Base-by-base conservation (phyloP, 306 rosid species). In the Amphicarpaea edgeworthii region DNA sequence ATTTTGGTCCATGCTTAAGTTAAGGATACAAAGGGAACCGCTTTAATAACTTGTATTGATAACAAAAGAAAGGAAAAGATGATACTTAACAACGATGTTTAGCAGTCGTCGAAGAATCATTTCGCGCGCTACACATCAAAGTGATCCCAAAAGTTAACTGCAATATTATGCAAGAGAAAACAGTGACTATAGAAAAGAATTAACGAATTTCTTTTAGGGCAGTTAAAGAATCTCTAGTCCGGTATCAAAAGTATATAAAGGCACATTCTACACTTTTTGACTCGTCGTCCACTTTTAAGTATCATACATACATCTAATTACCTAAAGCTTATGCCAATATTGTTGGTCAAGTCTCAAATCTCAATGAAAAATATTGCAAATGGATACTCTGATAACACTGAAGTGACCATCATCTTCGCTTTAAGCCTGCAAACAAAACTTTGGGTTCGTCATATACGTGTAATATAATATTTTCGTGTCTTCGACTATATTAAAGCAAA, bases 131-230 rank as follows among this genome's bases (percentile, higher is more conserved):
- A 49, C 37, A 77, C 46, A 83, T 77, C 83, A 80, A 84, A 85
- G 82, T 58, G 72, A 80, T 72, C 76, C 79, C 74, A 80, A 88
- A 60, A 84, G 85, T 84, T 72, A 55, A 43, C 60, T 66, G 55
- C 46, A 20, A 23, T 75, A 72, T 79, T 54, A 41, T 12, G 26
- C 46, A 50, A 83, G 32, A 75, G 73, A 78, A 82, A 81, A 75
- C 62, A 63, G 63, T 49, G 72, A 82, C 46, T 70, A 21, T 40
- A 21, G 11, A 88, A 77, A 86, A 81, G 69, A 84, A 72, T 47
- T 85, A 89, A 83, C 91, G 79, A 82, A 79, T 78, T 85, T 87
- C 91, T 89, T 89, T 86, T 83, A 42, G 50, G 95, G 84, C 90
- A 67, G 91, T 91, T 88, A 66, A 63, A 71, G 85, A 59, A 55